phyloP scores from a whole-genome alignment of 306 rosid genomes.

The Pyrus pyrifolia region DNA sequence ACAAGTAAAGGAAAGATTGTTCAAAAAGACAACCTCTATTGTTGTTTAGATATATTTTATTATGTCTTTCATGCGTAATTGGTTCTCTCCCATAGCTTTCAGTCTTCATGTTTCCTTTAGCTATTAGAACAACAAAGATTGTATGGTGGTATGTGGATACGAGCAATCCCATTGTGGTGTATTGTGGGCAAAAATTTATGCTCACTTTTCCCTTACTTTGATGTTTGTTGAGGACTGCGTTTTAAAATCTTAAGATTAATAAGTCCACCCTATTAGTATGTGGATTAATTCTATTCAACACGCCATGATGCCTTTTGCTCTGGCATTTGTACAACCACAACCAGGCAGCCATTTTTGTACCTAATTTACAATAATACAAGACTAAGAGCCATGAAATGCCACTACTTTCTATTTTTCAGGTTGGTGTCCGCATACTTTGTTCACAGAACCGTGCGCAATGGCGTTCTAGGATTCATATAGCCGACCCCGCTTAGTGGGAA shows the following conservation, averaged over 20 bases:
- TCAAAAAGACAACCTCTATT: too few relatives aligned
- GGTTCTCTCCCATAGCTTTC: too few relatives aligned
- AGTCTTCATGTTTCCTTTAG: background rate
- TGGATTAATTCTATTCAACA: background rate
- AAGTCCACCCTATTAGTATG: background rate
- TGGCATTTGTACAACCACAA: background rate
- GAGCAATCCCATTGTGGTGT: background rate
- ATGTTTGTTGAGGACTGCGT: background rate
- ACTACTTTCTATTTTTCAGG: slow-evolving; percentile 1
- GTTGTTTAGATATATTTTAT: too few relatives aligned
- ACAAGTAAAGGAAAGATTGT: too few relatives aligned
- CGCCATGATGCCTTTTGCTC: background rate
- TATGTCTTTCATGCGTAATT: too few relatives aligned
- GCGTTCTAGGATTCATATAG: too few relatives aligned
- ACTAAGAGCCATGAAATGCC: background rate
- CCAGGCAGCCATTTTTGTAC: background rate
- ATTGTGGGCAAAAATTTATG: background rate
- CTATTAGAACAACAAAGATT: background rate
- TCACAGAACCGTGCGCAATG: background rate
- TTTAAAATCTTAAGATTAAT: background rate
- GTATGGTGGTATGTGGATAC: background rate
- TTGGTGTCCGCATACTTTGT: too few relatives aligned
- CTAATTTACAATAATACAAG: background rate
- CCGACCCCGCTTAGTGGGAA: too few relatives aligned
- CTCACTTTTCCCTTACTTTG: background rate